Conservation (phyloP, 192 early-diverging fungal genomes). For the Spinellus fusiger region DNA sequence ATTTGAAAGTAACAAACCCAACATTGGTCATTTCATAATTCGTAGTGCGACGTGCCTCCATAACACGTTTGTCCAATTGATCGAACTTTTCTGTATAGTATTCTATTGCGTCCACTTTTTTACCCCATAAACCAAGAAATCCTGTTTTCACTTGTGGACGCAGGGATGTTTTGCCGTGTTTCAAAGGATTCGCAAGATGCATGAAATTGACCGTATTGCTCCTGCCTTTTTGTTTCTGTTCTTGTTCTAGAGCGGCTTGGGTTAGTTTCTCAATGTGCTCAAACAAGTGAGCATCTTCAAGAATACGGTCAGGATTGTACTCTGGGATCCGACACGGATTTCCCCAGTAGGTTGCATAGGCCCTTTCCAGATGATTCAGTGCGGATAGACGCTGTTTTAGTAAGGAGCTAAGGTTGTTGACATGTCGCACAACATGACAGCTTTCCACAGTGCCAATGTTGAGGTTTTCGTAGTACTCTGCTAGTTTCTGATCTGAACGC, state of each 20-base stretch:
- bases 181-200: not conserved
- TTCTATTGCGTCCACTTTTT: constrained; percentile 61
- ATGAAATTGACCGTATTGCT: not conserved
- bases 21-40: constrained; percentile 40
- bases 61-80: constrained; percentile 43
- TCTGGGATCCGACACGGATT: constrained; percentile 60
- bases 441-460: constrained; percentile 49
- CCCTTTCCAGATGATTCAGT: constrained; percentile 47
- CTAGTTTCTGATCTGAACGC: constrained; percentile 42
- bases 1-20: constrained; percentile 71
- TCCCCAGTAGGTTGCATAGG: constrained; percentile 49
- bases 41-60: constrained; percentile 18
- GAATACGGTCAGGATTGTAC: constrained; percentile 49
- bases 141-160: constrained; percentile 38
- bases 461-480: constrained; percentile 46
- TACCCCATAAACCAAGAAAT: constrained; percentile 43
- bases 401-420: constrained; percentile 32
- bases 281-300: constrained; percentile 29
- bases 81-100: constrained; percentile 50
- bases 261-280: not conserved
- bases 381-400: constrained; percentile 42
- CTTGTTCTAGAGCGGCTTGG: constrained; percentile 1
- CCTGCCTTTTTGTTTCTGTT: not conserved
- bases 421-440: constrained; percentile 45
- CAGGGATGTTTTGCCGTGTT: constrained; percentile 2